Evolutionary conservation across 345 rosid species (phyloP).

Genomic region (Populus deltoides): DNA sequence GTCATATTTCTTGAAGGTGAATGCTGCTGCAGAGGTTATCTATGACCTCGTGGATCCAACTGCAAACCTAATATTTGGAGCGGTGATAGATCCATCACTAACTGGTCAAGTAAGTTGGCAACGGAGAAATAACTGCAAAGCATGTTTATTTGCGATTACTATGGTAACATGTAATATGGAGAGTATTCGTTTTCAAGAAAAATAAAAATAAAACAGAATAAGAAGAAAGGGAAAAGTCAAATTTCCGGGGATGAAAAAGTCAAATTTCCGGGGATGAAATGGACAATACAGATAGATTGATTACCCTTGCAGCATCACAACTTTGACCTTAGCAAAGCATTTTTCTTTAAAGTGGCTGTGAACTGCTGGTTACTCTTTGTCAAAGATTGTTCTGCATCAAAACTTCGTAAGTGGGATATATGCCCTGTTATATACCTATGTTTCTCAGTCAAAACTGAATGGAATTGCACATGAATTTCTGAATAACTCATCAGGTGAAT

Average conservation of each 20-base stretch:
- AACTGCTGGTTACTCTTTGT: background rate
- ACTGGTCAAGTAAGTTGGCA: slow-evolving; percentile 70
- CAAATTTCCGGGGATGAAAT: background rate
- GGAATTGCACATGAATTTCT: background rate
- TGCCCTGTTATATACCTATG: background rate
- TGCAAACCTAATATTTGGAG: slow-evolving; percentile 92
- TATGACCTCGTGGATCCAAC: slow-evolving; percentile 94
- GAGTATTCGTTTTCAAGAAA: background rate
- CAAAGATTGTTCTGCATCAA: background rate
- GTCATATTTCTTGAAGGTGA: slow-evolving; percentile 49
- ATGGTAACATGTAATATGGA: background rate
- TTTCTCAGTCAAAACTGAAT: background rate
- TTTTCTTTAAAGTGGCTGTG: background rate
- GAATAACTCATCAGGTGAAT: background rate
- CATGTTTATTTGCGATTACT: background rate
- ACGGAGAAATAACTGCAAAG: background rate
- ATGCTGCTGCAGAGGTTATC: slow-evolving; percentile 96
- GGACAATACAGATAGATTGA: background rate
- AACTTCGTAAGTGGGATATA: background rate
- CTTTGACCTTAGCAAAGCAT: background rate
- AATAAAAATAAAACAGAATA: background rate
- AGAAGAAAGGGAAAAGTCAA: background rate
- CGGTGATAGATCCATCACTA: slow-evolving; percentile 85
- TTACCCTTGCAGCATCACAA: background rate
- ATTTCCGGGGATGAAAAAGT: background rate